Evolutionary conservation across 306 rosid species (phyloP).

Genomic region (Quercus dentata): DNA sequence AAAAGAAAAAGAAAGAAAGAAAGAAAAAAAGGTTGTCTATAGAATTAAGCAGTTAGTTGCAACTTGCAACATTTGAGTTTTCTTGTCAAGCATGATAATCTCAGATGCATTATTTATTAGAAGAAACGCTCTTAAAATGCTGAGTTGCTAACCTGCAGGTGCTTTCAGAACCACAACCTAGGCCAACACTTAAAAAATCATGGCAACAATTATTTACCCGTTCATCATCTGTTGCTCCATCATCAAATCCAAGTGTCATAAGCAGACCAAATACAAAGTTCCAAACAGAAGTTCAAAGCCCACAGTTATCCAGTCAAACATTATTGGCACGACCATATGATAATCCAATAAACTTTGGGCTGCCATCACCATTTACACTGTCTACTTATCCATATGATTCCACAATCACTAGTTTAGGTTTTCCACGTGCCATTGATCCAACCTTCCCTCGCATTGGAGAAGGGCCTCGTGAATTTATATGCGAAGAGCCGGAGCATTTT

Average conservation of each 20-base stretch:
- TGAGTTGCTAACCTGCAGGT: slow-evolving; percentile 60
- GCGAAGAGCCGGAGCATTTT: slow-evolving; percentile 83
- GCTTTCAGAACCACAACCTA: slow-evolving; percentile 57
- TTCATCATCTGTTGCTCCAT: slow-evolving; percentile 55
- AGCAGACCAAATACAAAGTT: slow-evolving; percentile 77
- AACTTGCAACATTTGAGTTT: slow-evolving; percentile 3
- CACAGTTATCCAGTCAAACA: slow-evolving; percentile 51
- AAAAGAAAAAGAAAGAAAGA: background rate
- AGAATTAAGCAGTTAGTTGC: background rate
- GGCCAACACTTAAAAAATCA: slow-evolving; percentile 71
- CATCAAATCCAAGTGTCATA: slow-evolving; percentile 70
- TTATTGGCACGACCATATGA: slow-evolving; percentile 60
- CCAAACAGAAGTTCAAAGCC: slow-evolving; percentile 58
- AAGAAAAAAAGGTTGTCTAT: background rate
- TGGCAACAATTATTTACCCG: slow-evolving; percentile 98
- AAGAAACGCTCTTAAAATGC: slow-evolving; percentile 23
- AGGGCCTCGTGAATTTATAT: slow-evolving; percentile 48
- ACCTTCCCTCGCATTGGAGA: slow-evolving; percentile 59
- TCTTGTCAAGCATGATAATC: slow-evolving; percentile 1
- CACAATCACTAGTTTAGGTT: slow-evolving; percentile 68
- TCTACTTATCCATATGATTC: slow-evolving; percentile 53
- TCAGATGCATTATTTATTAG: background rate
- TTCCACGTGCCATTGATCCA: slow-evolving; percentile 80
- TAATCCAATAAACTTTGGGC: slow-evolving; percentile 86
- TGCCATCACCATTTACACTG: slow-evolving; percentile 77